A percentile compares a stretch with the other conserved stretches of the same genome.
Evolutionary conservation across 805 yeast species (phyloP).

Genomic region (Cyberlindnera saturnus): DNA sequence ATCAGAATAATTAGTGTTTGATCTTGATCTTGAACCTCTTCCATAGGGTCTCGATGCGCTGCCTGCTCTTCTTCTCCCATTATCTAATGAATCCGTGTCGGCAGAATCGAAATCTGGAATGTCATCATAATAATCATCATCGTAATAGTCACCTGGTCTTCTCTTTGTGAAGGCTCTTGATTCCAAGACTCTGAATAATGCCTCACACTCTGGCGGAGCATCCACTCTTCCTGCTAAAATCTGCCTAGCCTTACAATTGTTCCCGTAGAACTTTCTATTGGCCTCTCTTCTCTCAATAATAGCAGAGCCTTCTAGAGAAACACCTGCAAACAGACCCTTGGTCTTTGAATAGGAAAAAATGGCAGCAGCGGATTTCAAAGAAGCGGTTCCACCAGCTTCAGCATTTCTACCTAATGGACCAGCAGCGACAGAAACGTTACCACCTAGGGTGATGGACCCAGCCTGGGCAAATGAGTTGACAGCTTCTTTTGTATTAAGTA

Average conservation of each 20-base stretch:
- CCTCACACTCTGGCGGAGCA: constrained; percentile 86
- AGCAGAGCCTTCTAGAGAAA: constrained; percentile 93
- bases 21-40: constrained; percentile 11
- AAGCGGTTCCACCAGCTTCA: constrained; percentile 94
- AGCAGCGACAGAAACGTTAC: constrained; percentile 91
- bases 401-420: constrained; percentile 98
- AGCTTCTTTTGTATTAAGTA: constrained; percentile 79
- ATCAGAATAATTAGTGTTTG: constrained; percentile 20
- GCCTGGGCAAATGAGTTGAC: constrained; percentile 90
- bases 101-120: constrained; percentile 31
- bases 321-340: constrained; percentile 96
- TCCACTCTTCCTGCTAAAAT: constrained; percentile 85
- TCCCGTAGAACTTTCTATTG: constrained; percentile 90
- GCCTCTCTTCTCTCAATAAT: constrained; percentile 97
- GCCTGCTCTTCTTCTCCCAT: constrained; percentile 22
- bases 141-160: constrained; percentile 37
- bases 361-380: constrained; percentile 80
- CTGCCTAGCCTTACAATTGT: constrained; percentile 78
- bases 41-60: constrained; percentile 12
- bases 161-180: constrained; percentile 72
- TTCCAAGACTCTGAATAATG: constrained; percentile 79
- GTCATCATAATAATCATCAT: constrained; percentile 65
- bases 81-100: constrained; percentile 24
- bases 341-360: constrained; percentile 92
- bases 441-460: constrained; percentile 93